Evolutionary conservation across 2,329 filamentous ascomycete genomes (phyloP).

Genomic region (Penicillium sp.): DNA sequence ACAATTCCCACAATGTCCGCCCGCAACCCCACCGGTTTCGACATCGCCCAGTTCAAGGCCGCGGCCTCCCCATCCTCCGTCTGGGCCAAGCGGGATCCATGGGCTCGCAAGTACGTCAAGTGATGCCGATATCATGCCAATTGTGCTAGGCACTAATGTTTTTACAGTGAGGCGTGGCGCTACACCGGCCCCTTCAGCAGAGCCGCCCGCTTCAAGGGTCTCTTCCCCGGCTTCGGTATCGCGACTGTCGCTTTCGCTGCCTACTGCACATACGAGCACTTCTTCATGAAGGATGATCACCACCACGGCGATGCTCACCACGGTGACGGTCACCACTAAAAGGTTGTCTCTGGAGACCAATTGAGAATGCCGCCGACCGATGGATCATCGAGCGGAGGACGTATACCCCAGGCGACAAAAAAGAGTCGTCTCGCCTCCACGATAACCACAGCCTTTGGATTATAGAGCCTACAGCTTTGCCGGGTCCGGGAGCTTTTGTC

Average conservation of each 20-base stretch:
- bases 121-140: neutral
- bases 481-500: conserved; percentile 10
- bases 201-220: conserved; percentile 76
- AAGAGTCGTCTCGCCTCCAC: conserved; percentile 11
- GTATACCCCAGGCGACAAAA: conserved; percentile 19
- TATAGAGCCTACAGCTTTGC: conserved; percentile 5
- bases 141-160: conserved; percentile 15
- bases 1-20: conserved; percentile 41
- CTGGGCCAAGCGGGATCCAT: conserved; percentile 49
- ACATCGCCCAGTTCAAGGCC: conserved; percentile 68
- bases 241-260: conserved; percentile 81
- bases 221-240: conserved; percentile 85
- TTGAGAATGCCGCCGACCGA: conserved; percentile 11
- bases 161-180: conserved; percentile 78
- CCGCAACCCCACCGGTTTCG: conserved; percentile 79
- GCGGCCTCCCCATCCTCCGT: conserved; percentile 53
- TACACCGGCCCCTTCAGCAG: conserved; percentile 82
- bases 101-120: conserved; percentile 50
- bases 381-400: conserved; percentile 15
- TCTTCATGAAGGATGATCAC: conserved; percentile 67
- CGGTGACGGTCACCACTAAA: conserved; percentile 52
- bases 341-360: conserved; percentile 5
- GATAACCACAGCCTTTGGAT: conserved; percentile 10
- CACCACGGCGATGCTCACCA: conserved; percentile 42
- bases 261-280: conserved; percentile 82